phyloP scores from a whole-genome alignment of 345 rosid genomes.

The Brassica nigra region DNA sequence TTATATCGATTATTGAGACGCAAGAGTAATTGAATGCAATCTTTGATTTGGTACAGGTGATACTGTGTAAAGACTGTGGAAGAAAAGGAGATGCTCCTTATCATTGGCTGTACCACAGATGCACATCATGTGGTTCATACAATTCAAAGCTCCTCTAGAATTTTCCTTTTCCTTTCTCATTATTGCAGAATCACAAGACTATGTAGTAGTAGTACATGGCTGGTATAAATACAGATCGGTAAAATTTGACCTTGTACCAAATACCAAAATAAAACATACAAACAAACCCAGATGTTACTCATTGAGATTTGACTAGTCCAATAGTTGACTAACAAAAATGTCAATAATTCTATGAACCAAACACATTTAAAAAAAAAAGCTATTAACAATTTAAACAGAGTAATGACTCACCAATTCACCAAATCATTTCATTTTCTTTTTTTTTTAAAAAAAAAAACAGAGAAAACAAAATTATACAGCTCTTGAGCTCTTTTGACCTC shows the following conservation, averaged over 20 bases:
- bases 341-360: neutral
- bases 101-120: slow-evolving; percentile 77
- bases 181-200: slow-evolving; percentile 3
- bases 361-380: neutral
- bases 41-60: slow-evolving; percentile 39
- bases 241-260: too few relatives aligned
- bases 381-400: neutral
- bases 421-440: neutral
- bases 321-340: neutral
- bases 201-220: slow-evolving; percentile 1
- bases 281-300: too few relatives aligned
- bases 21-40: neutral
- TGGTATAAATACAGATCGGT: neutral
- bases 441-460: neutral
- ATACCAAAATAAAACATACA: too few relatives aligned
- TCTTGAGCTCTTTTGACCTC: slow-evolving; percentile 8
- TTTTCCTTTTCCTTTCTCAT: slow-evolving; percentile 6
- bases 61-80: slow-evolving; percentile 75
- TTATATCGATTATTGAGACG: neutral
- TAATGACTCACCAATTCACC: neutral
- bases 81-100: slow-evolving; percentile 62
- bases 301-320: neutral
- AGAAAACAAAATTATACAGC: neutral
- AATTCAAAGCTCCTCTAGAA: slow-evolving; percentile 59
- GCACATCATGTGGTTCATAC: slow-evolving; percentile 63